Evolutionary conservation across 2,329 filamentous ascomycete genomes (phyloP), one percentile per base, ranked within the genome.

Genomic region (Lomentospora prolificans): DNA sequence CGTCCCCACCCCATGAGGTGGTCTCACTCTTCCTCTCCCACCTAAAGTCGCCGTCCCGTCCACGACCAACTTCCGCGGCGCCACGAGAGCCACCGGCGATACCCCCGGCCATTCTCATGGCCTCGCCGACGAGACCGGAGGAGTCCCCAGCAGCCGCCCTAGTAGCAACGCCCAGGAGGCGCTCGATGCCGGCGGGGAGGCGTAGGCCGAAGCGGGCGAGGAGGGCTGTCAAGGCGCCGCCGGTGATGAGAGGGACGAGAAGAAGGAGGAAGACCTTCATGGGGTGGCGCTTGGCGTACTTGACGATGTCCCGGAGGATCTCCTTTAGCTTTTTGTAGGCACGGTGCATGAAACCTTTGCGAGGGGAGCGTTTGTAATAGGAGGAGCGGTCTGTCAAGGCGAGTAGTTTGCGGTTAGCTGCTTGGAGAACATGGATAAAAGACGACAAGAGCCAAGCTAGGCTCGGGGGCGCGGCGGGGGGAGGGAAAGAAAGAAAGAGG

Each of bases 211-310:
- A 87, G 66, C 85, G 83, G 36, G 82, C 81, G 50, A 96, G 79
- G 48, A 96, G 75, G 50, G 86, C 88, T 7, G 85, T 85, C 61
- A 96, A 72, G 27, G 89, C 86, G 30, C 92, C 92, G 53, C 89
- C 89, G 1, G 86, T 90, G 64, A 96, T 75, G 57, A 97, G 78
- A 8, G 92, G 92, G 80, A 96, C 83, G 64, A 96, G 80, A 60
- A 96, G 86, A 59, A 90, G 80, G 75, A 89, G 77, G 74, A 96
- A 88, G 51, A 95, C 88, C 72, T 95, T 95, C 66, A 90, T 73
- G 0, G 91, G 92, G 72, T 96, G 86, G 36, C 83, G 79, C 67
- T 89, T 86, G 64, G 89, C 87, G 72, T 92, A 95, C 67, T 85
- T 81, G 67, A 86, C 77, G 7, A 96, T 82, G 67, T 95, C 85